phyloP scores from a whole-genome alignment of 2,329 filamentous ascomycete species.

The Fusarium sp. region DNA sequence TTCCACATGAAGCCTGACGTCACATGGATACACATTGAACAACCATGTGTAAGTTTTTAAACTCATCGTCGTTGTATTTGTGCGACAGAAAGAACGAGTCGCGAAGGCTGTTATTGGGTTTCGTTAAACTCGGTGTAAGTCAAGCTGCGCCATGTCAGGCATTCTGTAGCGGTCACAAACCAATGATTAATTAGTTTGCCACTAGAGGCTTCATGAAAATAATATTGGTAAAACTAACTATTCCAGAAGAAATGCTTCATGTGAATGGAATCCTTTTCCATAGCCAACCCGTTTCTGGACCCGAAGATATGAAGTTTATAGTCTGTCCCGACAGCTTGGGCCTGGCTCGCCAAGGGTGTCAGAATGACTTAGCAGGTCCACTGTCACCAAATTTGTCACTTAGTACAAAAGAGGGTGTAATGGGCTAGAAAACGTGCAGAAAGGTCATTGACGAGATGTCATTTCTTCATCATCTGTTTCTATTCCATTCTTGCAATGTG shows the following conservation, averaged over 20 bases:
- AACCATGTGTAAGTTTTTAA: neutral
- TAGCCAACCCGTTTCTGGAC: too few species aligned
- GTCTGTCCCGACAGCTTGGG: constrained; percentile 15
- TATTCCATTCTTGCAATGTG: neutral
- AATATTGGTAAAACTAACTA: rapidly evolving
- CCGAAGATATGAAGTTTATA: neutral
- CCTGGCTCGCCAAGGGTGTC: neutral
- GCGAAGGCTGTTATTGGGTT: neutral
- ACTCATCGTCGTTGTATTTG: constrained; percentile 15
- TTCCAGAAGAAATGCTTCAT: rapidly evolving
- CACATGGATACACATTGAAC: neutral
- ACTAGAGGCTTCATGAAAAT: rapidly evolving
- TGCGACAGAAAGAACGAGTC: neutral
- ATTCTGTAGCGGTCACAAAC: neutral
- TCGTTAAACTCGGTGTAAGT: constrained; percentile 6
- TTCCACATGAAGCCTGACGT: constrained; percentile 6
- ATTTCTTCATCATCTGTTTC: neutral
- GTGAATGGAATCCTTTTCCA: rapidly evolving
- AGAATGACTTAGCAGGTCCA: neutral
- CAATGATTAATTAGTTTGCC: rapidly evolving
- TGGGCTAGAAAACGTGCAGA: neutral
- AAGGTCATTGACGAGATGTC: neutral
- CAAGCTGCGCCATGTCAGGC: neutral
- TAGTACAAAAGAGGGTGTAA: neutral
- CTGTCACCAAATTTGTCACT: neutral